These are phyloP conservation scores for Lasiodiplodia hormozganensis DNA, from an alignment of 2,329 filamentous ascomycete genomes.

Conservation along the genomic window DNA sequence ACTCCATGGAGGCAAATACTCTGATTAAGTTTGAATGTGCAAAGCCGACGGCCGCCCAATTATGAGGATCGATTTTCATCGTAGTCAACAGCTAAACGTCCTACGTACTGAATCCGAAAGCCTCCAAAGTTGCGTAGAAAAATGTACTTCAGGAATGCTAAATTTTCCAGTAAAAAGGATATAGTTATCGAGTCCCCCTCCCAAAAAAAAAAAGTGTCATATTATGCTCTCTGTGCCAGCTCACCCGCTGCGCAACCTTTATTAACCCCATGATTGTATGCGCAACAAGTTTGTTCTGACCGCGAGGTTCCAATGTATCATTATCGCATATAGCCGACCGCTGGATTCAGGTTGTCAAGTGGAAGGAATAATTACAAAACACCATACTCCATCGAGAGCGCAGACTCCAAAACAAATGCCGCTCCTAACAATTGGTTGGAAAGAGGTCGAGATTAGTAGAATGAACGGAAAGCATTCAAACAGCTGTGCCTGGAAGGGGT, in stretches of 20 bases:
- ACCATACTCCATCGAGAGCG: not conserved
- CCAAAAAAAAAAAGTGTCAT: not conserved
- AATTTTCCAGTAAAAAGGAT: not conserved
- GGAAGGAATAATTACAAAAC: not conserved
- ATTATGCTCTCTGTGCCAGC: not conserved
- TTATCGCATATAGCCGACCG: not conserved
- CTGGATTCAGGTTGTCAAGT: not conserved
- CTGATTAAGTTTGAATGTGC: too few relatives aligned
- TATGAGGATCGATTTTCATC: too few relatives aligned
- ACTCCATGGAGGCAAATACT: too few relatives aligned
- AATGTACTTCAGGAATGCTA: not conserved
- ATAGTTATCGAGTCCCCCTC: not conserved
- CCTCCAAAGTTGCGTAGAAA: not conserved
- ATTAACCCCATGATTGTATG: not conserved
- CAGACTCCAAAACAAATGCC: conserved; percentile 11
- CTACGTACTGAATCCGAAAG: too few relatives aligned
- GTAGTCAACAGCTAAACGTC: too few relatives aligned
- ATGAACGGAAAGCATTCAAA: not conserved
- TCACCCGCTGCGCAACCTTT: not conserved
- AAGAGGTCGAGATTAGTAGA: not conserved
- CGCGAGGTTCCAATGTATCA: conserved; percentile 3
- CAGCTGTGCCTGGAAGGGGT: conserved; percentile 27
- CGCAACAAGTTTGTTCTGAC: not conserved
- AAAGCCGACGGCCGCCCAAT: too few relatives aligned
- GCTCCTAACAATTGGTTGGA: not conserved